Evolutionary conservation across 2,329 filamentous ascomycete species (phyloP).

Genomic region (Botrytis byssoidea): DNA sequence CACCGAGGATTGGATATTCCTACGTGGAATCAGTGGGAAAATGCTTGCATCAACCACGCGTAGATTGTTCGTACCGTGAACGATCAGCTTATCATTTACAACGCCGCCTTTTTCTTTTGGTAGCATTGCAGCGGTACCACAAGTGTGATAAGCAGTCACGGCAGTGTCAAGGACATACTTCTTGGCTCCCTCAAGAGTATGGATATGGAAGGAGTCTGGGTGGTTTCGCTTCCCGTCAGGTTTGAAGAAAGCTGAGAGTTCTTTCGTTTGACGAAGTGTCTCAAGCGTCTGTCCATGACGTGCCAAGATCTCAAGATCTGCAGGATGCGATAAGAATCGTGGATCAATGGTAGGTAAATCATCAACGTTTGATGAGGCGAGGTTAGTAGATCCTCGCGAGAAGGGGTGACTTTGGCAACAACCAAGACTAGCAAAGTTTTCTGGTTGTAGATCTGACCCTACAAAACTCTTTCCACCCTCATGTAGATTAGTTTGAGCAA

Average conservation of each 20-base stretch:
- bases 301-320: slow-evolving; percentile 18
- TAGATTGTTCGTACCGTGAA: slow-evolving; percentile 23
- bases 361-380: slow-evolving; percentile 43
- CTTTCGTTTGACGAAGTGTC: slow-evolving; percentile 3
- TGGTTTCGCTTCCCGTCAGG: slow-evolving; percentile 3
- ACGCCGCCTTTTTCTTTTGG: slow-evolving; percentile 22
- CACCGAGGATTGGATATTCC: background rate
- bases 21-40: background rate
- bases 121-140: slow-evolving; percentile 16
- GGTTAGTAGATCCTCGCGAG: slow-evolving; percentile 46
- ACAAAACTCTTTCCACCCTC: no score
- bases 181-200: slow-evolving; percentile 6
- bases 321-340: slow-evolving; percentile 7
- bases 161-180: slow-evolving; percentile 9
- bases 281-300: slow-evolving; percentile 9
- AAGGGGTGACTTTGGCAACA: no score
- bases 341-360: slow-evolving; percentile 44
- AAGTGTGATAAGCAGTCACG: background rate
- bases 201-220: background rate
- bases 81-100: slow-evolving; percentile 24
- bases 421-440: no score
- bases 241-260: slow-evolving; percentile 5
- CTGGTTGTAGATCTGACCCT: no score
- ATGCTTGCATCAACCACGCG: slow-evolving; percentile 26
- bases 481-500: no score